Conservation (phyloP, 257 asterid species). For the Solanum clarkiae region DNA sequence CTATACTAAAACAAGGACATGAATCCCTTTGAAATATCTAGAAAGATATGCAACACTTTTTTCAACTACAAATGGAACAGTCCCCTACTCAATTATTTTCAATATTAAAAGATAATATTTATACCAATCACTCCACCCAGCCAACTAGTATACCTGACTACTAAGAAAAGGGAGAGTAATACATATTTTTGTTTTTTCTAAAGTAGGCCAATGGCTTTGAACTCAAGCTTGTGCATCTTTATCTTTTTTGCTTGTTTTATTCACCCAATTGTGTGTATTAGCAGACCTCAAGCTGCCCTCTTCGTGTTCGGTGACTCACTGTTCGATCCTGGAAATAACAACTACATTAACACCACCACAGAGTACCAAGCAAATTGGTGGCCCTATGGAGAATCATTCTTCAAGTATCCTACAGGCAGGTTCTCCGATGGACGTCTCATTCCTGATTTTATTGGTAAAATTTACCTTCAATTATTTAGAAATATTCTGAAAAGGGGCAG, state of each 20-base stretch:
- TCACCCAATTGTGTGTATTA: neutral
- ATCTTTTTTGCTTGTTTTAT: neutral
- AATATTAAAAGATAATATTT: neutral
- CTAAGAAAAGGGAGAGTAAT: neutral
- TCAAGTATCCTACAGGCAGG: neutral
- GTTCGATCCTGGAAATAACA: neutral
- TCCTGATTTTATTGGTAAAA: neutral
- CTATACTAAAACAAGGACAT: neutral
- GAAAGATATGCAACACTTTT: neutral
- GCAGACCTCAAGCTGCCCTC: neutral
- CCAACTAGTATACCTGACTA: neutral
- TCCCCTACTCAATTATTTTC: neutral
- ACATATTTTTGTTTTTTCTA: neutral
- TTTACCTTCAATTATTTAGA: neutral
- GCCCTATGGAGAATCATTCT: neutral
- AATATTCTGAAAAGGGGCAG: neutral
- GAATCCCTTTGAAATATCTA: neutral
- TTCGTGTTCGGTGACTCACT: neutral
- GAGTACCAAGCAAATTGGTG: neutral
- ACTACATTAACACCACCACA: neutral
- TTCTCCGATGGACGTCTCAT: neutral
- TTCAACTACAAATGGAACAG: neutral
- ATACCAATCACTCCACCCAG: neutral
- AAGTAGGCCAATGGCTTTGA: neutral
- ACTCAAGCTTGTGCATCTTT: neutral